Evolutionary conservation across 2,329 filamentous ascomycete species (phyloP).

Genomic region (Sporothrix variecibatus): DNA sequence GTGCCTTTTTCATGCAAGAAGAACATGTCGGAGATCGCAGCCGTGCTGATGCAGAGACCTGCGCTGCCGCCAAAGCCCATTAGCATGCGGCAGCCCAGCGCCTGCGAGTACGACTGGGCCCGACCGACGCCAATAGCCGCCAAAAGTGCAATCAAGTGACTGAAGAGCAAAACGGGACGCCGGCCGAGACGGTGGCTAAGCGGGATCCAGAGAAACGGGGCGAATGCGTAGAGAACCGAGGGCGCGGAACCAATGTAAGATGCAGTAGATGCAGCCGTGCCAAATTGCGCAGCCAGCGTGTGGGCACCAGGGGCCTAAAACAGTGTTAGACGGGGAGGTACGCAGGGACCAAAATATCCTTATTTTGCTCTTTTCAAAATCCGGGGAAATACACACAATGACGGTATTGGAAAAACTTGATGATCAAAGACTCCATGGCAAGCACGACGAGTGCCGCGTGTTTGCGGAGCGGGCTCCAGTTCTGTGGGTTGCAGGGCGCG

Average conservation of each 20-base stretch:
- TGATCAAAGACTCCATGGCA: constrained; percentile 28
- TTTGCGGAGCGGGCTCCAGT: constrained; percentile 28
- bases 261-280: constrained; percentile 22
- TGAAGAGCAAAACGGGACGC: constrained; percentile 29
- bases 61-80: constrained; percentile 30
- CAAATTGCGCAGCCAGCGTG: constrained; percentile 24
- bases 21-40: constrained; percentile 30
- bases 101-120: constrained; percentile 26
- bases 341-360: not conserved
- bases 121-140: constrained; percentile 28
- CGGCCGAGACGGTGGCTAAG: constrained; percentile 30
- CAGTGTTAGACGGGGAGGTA: not conserved
- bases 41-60: constrained; percentile 28
- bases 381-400: constrained; percentile 23
- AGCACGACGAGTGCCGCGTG: constrained; percentile 29
- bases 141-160: constrained; percentile 26
- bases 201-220: constrained; percentile 31
- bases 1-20: constrained; percentile 30
- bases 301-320: constrained; percentile 28
- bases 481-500: constrained; percentile 7
- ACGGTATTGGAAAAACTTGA: constrained; percentile 30
- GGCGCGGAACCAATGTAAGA: constrained; percentile 30
- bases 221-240: constrained; percentile 27
- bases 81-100: constrained; percentile 29
- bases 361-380: too few relatives aligned